Evolutionary conservation across 106 monocot genomes (phyloP).

Genomic region (Allium cepa): DNA sequence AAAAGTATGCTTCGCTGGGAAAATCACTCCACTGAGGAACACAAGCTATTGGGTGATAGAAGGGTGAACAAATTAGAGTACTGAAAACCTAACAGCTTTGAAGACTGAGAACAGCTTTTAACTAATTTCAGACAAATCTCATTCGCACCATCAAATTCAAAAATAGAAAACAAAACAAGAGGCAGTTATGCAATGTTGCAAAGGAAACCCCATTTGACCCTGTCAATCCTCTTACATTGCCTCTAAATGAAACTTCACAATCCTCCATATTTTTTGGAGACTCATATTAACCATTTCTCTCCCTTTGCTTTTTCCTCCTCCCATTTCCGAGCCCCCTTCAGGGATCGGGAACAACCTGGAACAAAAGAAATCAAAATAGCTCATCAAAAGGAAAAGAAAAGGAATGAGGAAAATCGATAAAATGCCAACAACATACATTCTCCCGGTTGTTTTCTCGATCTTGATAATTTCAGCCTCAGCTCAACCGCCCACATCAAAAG

Average conservation of each 20-base stretch:
- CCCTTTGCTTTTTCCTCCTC: neutral
- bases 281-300: neutral
- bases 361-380: neutral
- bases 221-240: neutral
- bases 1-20: no score
- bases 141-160: no score
- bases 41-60: no score
- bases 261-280: neutral
- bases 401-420: neutral
- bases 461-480: neutral
- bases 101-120: no score
- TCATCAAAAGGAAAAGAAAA: neutral
- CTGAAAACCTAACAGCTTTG: no score
- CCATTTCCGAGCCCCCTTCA: conserved; percentile 8
- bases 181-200: no score
- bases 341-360: neutral
- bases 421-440: neutral
- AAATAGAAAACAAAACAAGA: no score
- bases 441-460: conserved; percentile 4
- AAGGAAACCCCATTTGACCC: neutral
- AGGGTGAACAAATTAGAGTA: no score
- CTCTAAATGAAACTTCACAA: neutral
- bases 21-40: no score
- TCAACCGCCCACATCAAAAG: conserved; percentile 1
- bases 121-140: no score